Conservation (phyloP, 495 filamentous ascomycete genomes). For the Talaromyces trachyspermus region DNA sequence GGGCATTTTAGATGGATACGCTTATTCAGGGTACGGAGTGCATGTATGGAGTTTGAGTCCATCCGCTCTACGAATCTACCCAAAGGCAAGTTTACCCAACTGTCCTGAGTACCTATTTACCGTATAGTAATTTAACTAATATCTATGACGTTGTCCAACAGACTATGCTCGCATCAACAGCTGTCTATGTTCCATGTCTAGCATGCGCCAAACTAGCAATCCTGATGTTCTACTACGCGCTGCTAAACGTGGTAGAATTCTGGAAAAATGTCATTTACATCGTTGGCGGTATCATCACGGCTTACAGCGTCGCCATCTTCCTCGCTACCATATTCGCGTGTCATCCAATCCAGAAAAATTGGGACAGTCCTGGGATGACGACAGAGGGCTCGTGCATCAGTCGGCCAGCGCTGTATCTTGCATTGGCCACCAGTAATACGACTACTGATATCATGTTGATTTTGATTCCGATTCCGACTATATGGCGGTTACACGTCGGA, state of each 20-base stretch:
- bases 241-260: slow-evolving; percentile 12
- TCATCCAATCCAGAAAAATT: slow-evolving; percentile 25
- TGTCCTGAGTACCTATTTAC: slow-evolving; percentile 8
- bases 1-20: no score
- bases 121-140: not conserved
- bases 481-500: slow-evolving; percentile 16
- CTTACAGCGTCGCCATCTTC: slow-evolving; percentile 22
- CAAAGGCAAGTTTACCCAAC: slow-evolving; percentile 11
- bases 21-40: slow-evolving; percentile 8
- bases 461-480: slow-evolving; percentile 25
- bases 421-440: slow-evolving; percentile 34
- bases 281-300: slow-evolving; percentile 15
- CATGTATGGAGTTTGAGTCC: slow-evolving; percentile 12
- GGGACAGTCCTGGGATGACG: slow-evolving; percentile 14
- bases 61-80: slow-evolving; percentile 12
- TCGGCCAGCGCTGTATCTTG: slow-evolving; percentile 23
- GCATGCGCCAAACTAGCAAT: slow-evolving; percentile 26
- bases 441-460: slow-evolving; percentile 30
- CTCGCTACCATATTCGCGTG: slow-evolving; percentile 34
- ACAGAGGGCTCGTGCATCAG: slow-evolving; percentile 26
- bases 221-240: slow-evolving; percentile 25
- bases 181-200: slow-evolving; percentile 28
- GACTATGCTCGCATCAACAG: slow-evolving; percentile 17
- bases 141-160: not conserved
- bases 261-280: slow-evolving; percentile 15